phyloP scores from a whole-genome alignment of 805 yeast species.

The Ogataea pini region DNA sequence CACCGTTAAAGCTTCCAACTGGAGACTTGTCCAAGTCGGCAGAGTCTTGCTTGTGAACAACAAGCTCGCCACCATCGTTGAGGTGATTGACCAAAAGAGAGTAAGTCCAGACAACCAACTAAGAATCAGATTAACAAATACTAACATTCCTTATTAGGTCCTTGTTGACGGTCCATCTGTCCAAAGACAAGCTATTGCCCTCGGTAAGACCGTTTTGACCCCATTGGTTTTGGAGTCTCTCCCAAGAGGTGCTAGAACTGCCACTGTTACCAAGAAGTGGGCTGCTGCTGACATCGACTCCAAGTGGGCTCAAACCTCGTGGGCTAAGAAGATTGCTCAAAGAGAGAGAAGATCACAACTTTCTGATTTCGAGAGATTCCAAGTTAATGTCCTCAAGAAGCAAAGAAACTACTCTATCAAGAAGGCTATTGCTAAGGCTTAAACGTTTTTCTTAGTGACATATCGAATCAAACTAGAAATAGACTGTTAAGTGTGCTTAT shows the following conservation, averaged over 20 bases:
- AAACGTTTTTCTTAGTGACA: slow-evolving; percentile 34
- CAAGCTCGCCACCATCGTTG: slow-evolving; percentile 95
- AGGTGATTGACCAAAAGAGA: slow-evolving; percentile 98
- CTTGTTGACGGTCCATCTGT: slow-evolving; percentile 97
- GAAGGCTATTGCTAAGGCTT: slow-evolving; percentile 97
- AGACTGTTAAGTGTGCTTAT: slow-evolving; percentile 12
- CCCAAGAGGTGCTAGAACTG: slow-evolving; percentile 94
- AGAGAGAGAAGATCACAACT: slow-evolving; percentile 91
- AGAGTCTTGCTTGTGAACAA: slow-evolving; percentile 95
- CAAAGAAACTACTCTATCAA: slow-evolving; percentile 94
- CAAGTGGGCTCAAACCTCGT: slow-evolving; percentile 90
- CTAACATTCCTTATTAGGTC: slow-evolving; percentile 46
- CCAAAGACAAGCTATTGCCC: slow-evolving; percentile 87
- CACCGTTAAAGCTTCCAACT: slow-evolving; percentile 89
- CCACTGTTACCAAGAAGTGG: slow-evolving; percentile 89
- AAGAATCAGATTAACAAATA: background rate
- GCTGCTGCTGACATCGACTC: slow-evolving; percentile 81
- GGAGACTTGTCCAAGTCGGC: slow-evolving; percentile 99
- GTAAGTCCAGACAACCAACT: slow-evolving; percentile 50
- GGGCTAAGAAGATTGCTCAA: slow-evolving; percentile 98
- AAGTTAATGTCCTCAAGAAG: slow-evolving; percentile 95
- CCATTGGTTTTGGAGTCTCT: slow-evolving; percentile 81
- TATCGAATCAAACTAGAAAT: slow-evolving; percentile 16
- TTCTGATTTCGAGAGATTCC: slow-evolving; percentile 99
- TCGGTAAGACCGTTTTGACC: slow-evolving; percentile 89